A percentile compares a stretch with the other conserved stretches of the same genome.
phyloP scores from a whole-genome alignment of 2,329 filamentous ascomycete species.

The Sordariomycetes sp. region DNA sequence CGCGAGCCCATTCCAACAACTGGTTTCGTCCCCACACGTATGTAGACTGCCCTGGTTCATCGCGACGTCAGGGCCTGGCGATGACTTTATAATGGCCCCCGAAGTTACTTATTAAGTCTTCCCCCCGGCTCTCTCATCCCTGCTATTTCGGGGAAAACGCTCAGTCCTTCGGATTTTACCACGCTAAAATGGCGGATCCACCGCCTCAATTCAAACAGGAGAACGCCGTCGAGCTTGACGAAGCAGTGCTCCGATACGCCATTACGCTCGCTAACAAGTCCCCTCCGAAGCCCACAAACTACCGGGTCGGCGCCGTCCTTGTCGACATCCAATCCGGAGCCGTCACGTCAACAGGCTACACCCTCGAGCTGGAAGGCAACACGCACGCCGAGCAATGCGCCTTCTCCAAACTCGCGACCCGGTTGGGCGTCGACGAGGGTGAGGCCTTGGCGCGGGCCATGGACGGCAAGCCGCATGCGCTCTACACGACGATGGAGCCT shows the following conservation, averaged over 20 bases:
- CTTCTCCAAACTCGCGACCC: slow-evolving; percentile 56
- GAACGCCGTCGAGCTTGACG: slow-evolving; percentile 23
- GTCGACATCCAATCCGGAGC: slow-evolving; percentile 44
- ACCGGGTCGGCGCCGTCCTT: slow-evolving; percentile 87
- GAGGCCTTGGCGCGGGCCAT: not conserved
- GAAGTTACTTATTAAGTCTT: too few relatives aligned
- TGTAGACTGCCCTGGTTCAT: too few relatives aligned
- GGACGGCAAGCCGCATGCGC: slow-evolving; percentile 19
- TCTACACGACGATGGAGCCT: slow-evolving; percentile 93
- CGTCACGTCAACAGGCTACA: slow-evolving; percentile 75
- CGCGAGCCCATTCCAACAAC: not conserved
- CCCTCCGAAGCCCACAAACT: slow-evolving; percentile 82
- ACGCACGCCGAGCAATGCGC: slow-evolving; percentile 96
- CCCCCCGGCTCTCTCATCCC: not conserved
- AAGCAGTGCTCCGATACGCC: slow-evolving; percentile 53
- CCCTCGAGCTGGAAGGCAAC: slow-evolving; percentile 81
- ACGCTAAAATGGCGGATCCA: not conserved
- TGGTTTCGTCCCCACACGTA: not conserved
- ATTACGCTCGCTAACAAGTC: slow-evolving; percentile 46
- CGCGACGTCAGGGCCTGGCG: too few relatives aligned
- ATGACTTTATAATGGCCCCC: not conserved
- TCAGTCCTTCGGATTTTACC: not conserved
- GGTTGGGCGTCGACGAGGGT: slow-evolving; percentile 4
- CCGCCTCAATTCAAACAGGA: slow-evolving; percentile 11
- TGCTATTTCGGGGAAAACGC: not conserved